A percentile compares a stretch with the other conserved stretches of the same genome.
These are phyloP conservation scores for Xylona heveae DNA, from an alignment of 495 filamentous ascomycete species.

Conservation along the genomic window DNA sequence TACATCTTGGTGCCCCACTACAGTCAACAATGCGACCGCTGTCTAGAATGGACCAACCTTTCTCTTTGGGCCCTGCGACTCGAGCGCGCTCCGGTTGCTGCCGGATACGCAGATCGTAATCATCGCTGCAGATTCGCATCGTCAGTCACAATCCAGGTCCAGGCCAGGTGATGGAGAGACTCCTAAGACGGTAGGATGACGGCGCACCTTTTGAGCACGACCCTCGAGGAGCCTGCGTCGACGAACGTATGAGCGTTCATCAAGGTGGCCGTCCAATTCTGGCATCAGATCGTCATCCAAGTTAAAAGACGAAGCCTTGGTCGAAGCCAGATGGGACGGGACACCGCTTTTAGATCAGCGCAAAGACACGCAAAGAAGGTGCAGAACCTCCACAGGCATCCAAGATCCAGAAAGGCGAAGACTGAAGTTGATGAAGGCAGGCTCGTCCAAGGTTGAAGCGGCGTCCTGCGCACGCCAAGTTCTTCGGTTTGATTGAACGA, in stretches of 20 bases:
- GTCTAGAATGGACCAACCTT: constrained; percentile 32
- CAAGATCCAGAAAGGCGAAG: no score
- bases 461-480: no score
- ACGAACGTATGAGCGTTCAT: constrained; percentile 6
- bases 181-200: constrained; percentile 1
- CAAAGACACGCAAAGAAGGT: no score
- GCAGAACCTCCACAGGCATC: no score
- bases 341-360: no score
- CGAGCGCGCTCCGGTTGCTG: constrained; percentile 46
- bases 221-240: constrained; percentile 5
- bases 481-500: no score
- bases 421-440: no score
- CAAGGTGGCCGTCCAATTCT: no score
- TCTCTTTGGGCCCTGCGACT: constrained; percentile 53
- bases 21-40: not conserved
- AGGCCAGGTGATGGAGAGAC: constrained; percentile 1
- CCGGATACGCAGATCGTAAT: constrained; percentile 40
- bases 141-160: constrained; percentile 1
- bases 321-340: no score
- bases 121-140: constrained; percentile 13
- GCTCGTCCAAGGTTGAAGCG: no score
- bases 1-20: constrained; percentile 2
- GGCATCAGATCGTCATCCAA: no score
- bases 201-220: constrained; percentile 4
- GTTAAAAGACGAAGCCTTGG: no score